Conservation (phyloP, 2,329 filamentous ascomycete species). For the Verticillium nubilum region DNA sequence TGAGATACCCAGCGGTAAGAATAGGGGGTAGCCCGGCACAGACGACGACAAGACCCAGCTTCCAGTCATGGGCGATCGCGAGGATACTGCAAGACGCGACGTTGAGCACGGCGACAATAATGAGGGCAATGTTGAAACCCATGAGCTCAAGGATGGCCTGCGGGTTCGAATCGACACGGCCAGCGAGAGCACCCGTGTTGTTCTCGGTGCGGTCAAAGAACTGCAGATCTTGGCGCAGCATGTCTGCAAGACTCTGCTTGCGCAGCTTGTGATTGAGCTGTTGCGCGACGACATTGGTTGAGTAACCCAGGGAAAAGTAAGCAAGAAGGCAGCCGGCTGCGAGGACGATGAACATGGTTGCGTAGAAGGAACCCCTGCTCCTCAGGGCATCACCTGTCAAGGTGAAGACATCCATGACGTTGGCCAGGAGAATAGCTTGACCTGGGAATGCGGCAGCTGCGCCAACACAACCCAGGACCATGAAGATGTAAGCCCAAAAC, state of each 20-base stretch:
- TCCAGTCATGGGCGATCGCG: constrained; percentile 39
- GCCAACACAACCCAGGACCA: constrained; percentile 11
- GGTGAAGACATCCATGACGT: constrained; percentile 35
- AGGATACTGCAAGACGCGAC: constrained; percentile 32
- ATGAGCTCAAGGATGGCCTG: constrained; percentile 35
- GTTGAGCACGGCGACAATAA: constrained; percentile 30
- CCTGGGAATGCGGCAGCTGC: constrained; percentile 31
- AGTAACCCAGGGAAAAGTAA: constrained; percentile 34
- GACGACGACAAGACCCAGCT: constrained; percentile 42
- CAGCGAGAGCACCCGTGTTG: constrained; percentile 29
- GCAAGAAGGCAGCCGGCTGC: constrained; percentile 37
- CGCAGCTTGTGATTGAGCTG: constrained; percentile 19
- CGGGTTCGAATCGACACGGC: constrained; percentile 29
- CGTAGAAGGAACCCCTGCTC: constrained; percentile 43
- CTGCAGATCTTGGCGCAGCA: constrained; percentile 33
- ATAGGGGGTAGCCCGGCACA: constrained; percentile 33
- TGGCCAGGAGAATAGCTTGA: constrained; percentile 36
- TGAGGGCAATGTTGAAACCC: constrained; percentile 34
- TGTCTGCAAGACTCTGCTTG: constrained; percentile 21
- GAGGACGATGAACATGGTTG: constrained; percentile 49
- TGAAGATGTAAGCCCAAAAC: constrained; percentile 26
- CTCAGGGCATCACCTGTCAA: constrained; percentile 24
- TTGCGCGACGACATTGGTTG: constrained; percentile 26
- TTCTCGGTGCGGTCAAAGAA: constrained; percentile 37
- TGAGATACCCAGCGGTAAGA: constrained; percentile 29